Evolutionary conservation across 129 eudicot genomes (phyloP).

Genomic region (Escallonia herrerae): DNA sequence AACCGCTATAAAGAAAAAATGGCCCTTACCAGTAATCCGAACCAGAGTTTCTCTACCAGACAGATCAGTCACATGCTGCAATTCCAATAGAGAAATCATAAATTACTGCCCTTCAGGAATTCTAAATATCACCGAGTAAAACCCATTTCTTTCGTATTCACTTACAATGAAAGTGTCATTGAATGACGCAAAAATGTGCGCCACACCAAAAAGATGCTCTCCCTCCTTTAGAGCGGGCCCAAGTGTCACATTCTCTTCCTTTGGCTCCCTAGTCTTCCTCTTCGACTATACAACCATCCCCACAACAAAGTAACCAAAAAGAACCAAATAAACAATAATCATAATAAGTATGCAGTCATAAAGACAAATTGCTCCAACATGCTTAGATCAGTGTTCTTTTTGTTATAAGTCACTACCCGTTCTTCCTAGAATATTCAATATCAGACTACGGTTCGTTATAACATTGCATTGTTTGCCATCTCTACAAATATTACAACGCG

Average conservation of each 20-base stretch:
- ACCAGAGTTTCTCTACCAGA: constrained; percentile 56
- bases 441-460: background rate
- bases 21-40: constrained; percentile 37
- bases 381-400: background rate
- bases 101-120: background rate
- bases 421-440: background rate
- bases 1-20: background rate
- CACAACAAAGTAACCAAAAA: background rate
- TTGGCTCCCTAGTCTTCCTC: constrained; percentile 37
- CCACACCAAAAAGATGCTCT: constrained; percentile 37
- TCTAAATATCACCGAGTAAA: background rate
- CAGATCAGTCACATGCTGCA: constrained; percentile 51
- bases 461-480: background rate
- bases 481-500: no score
- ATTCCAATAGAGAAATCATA: background rate
- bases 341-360: background rate
- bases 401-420: background rate
- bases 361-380: background rate
- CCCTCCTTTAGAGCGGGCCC: constrained; percentile 36
- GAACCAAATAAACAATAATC: background rate
- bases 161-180: constrained; percentile 44
- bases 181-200: constrained; percentile 45
- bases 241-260: constrained; percentile 41
- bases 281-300: constrained; percentile 20
- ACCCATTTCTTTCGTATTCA: background rate